Percentiles rank a stretch among this genome's conserved stretches.
Conservation (phyloP, 2,329 filamentous ascomycete genomes). For the Beauveria medogensis region DNA sequence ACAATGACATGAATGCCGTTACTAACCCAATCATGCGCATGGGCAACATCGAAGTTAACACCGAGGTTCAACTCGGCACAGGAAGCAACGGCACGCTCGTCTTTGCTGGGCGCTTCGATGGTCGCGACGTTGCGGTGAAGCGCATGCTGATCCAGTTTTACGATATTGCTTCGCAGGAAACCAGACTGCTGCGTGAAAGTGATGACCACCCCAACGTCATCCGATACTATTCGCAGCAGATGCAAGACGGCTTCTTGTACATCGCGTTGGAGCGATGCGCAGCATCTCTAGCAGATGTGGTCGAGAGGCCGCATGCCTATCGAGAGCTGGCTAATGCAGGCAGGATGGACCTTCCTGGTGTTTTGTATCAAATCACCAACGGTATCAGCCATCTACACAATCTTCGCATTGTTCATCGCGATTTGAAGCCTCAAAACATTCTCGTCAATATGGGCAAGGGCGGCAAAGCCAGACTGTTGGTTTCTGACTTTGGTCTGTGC, state of each 20-base stretch:
- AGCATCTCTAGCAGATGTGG: slow-evolving; percentile 84
- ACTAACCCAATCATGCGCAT: slow-evolving; percentile 53
- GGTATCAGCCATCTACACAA: slow-evolving; percentile 85
- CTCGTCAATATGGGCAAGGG: slow-evolving; percentile 69
- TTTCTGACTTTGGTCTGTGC: slow-evolving; percentile 95
- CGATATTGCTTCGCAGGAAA: slow-evolving; percentile 91
- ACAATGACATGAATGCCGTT: slow-evolving; percentile 51
- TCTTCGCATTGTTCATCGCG: slow-evolving; percentile 89
- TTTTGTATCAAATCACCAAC: slow-evolving; percentile 82
- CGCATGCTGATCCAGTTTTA: slow-evolving; percentile 95
- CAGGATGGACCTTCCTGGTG: slow-evolving; percentile 66
- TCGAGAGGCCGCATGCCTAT: slow-evolving; percentile 65
- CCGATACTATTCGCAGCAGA: slow-evolving; percentile 88
- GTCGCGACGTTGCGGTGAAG: slow-evolving; percentile 89
- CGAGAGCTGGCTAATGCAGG: slow-evolving; percentile 63
- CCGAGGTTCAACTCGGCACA: slow-evolving; percentile 57
- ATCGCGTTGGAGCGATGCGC: slow-evolving; percentile 93
- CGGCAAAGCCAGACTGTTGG: slow-evolving; percentile 72
- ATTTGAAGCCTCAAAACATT: slow-evolving; percentile 97
- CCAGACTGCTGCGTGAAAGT: slow-evolving; percentile 80
- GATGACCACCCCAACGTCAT: slow-evolving; percentile 95
- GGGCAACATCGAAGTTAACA: slow-evolving; percentile 56
- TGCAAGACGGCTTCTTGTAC: slow-evolving; percentile 84
- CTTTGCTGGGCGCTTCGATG: slow-evolving; percentile 89
- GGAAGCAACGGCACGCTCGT: slow-evolving; percentile 97